Conservation (phyloP, 2,329 filamentous ascomycete genomes). For the Coniochaeta prunicola region DNA sequence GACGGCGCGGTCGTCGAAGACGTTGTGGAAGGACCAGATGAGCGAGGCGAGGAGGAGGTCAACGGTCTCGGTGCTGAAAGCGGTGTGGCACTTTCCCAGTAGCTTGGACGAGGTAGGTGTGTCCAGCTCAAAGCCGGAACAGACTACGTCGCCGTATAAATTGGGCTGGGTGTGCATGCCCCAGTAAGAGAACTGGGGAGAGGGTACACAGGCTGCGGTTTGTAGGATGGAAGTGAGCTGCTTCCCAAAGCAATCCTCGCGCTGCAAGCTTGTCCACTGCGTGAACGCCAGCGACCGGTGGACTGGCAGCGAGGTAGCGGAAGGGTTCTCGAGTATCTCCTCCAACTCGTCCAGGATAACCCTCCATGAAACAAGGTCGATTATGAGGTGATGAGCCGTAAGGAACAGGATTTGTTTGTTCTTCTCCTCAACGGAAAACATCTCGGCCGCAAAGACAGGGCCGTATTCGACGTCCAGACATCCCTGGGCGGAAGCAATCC, state of each 20-base stretch:
- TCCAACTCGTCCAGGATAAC: constrained; percentile 31
- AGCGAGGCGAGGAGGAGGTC: constrained; percentile 30
- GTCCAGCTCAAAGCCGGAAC: constrained; percentile 28
- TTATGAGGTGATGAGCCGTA: constrained; percentile 26
- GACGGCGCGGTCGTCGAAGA: constrained; percentile 23
- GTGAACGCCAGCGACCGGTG: constrained; percentile 23
- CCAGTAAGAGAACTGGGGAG: constrained; percentile 16
- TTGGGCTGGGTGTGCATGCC: constrained; percentile 15
- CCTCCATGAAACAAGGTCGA: constrained; percentile 37
- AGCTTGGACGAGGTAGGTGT: constrained; percentile 20
- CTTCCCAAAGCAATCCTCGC: constrained; percentile 16
- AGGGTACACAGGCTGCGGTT: constrained; percentile 4
- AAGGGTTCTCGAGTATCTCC: constrained; percentile 9
- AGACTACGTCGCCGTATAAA: constrained; percentile 14
- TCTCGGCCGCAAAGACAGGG: constrained; percentile 12
- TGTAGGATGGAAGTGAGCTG: constrained; percentile 6
- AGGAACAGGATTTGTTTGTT: constrained; percentile 19
- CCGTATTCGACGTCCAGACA: constrained; percentile 12
- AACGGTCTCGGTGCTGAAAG: constrained; percentile 25
- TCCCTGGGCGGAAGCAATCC: constrained; percentile 15
- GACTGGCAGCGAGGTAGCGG: not conserved
- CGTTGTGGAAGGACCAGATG: constrained; percentile 22
- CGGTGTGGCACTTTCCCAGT: constrained; percentile 18
- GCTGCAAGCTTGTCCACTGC: constrained; percentile 27
- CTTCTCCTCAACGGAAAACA: constrained; percentile 9